Evolutionary conservation across 495 filamentous ascomycete species (phyloP), one percentile per base, ranked within the genome.

Genomic region (Stereocaulon alpinum): DNA sequence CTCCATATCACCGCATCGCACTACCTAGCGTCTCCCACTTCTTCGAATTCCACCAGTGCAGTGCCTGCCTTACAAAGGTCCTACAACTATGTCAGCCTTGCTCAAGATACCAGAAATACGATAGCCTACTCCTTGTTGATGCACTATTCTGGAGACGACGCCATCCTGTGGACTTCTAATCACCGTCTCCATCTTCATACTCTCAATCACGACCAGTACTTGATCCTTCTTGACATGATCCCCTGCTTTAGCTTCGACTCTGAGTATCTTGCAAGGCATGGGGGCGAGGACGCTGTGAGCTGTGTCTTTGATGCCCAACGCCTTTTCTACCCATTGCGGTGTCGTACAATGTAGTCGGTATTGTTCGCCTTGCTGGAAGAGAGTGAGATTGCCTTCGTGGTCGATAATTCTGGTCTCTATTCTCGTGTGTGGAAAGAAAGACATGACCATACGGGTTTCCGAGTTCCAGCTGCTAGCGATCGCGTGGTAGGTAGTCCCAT

Each of bases 151-250:
- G 59, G 83, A 82, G 60, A 98, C 80, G 10, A 84, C 79, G 7
- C 90, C 93, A 62, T 84, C 83, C 50, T 90, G 84, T 12, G 93
- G 93, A 63, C 87, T 91, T 60, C 93, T 79, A 60, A 98, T 96
- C 40, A 95, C 90, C 37, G 90, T 98, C 73, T 98, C 93, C 93
- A 98, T 98, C 80, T 98, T 98, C 93, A 98, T 98, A 58, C 92
- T 96, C 73, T 98, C 93, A 67, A 98, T 95, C 1, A 98, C 91
- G 44, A 97, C 89, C 61, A 98, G 73, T 20, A 89, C 81, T 64
- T 94, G 84, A 54, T 91, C 91, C 73, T 91, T 94, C 68, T 84
- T 80, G 42, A 97, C 92, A 52, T 67, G 72, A 62, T 91, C 84
- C 0, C 93, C 94, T 57, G 86, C 89, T 56, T 81, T 71, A 56